phyloP scores from a whole-genome alignment of 2,329 filamentous ascomycete species.

The Pyrenochaeta sp. region DNA sequence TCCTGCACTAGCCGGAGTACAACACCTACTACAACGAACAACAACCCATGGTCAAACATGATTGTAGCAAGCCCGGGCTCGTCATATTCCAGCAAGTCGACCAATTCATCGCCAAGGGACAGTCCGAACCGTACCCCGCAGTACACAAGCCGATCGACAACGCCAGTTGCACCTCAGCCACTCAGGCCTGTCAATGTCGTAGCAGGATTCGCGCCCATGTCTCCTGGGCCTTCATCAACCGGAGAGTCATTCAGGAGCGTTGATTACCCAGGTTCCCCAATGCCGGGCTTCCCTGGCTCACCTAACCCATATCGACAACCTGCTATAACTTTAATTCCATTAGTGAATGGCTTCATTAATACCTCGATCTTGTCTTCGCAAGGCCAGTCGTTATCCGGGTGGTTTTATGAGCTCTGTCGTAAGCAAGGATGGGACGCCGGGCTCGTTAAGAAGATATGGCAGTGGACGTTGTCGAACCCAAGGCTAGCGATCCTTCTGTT shows the following conservation, averaged over 20 bases:
- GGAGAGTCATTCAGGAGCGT: constrained; percentile 40
- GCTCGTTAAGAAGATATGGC: constrained; percentile 48
- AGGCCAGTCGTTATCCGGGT: constrained; percentile 47
- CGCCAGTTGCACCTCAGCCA: constrained; percentile 49
- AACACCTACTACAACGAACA: constrained; percentile 48
- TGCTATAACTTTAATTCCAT: constrained; percentile 32
- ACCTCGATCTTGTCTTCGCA: constrained; percentile 46
- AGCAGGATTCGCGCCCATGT: constrained; percentile 47
- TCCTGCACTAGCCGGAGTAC: constrained; percentile 48
- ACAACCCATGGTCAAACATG: constrained; percentile 49
- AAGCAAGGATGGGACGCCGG: constrained; percentile 47
- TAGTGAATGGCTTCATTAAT: constrained; percentile 50
- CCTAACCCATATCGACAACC: constrained; percentile 49
- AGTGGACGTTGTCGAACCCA: constrained; percentile 52
- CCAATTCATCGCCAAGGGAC: constrained; percentile 43
- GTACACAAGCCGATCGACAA: constrained; percentile 49
- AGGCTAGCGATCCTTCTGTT: constrained; percentile 49
- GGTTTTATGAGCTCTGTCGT: constrained; percentile 48
- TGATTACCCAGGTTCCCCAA: constrained; percentile 42
- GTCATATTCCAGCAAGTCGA: constrained; percentile 39
- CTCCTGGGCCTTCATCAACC: constrained; percentile 36
- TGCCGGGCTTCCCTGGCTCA: constrained; percentile 36
- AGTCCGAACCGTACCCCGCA: constrained; percentile 49
- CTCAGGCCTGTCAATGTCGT: constrained; percentile 43
- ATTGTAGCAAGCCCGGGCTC: constrained; percentile 44